Conservation (phyloP, 2,329 filamentous ascomycete species). For the Colletotrichum sansevieriae region DNA sequence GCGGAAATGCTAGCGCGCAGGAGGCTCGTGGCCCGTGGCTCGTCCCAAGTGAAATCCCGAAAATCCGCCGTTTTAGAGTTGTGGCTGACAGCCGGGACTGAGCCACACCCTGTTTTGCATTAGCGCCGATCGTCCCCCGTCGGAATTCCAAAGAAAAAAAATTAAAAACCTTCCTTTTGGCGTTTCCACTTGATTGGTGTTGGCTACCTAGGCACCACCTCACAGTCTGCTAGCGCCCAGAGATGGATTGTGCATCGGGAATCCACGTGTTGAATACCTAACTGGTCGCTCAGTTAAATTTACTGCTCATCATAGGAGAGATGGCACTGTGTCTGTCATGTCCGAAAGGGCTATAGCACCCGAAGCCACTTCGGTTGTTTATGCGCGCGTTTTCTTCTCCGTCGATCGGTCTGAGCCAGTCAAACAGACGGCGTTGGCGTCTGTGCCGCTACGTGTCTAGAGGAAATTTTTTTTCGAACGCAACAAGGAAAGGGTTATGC, state of each 20-base stretch:
- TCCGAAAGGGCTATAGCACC: constrained; percentile 12
- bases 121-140: constrained; percentile 38
- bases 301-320: background rate
- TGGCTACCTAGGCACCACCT: constrained; percentile 6
- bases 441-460: background rate
- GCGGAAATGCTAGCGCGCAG: background rate
- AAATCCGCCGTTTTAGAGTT: constrained; percentile 40
- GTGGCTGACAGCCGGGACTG: constrained; percentile 39
- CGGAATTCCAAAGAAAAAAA: constrained; percentile 30
- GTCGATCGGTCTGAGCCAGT: constrained; percentile 4
- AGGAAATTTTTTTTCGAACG: background rate
- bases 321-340: constrained; percentile 1
- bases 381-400: background rate
- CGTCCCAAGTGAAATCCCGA: constrained; percentile 27
- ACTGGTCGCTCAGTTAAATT: background rate
- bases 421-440: constrained; percentile 9
- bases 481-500: constrained; percentile 30
- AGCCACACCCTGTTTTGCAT: constrained; percentile 39
- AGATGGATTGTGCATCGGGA: background rate
- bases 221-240: background rate
- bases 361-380: constrained; percentile 25
- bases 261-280: background rate
- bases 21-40: background rate
- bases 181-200: constrained; percentile 33
- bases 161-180: background rate